Conservation (phyloP, 1,284 basidiomycete species). For the Ustilago esculenta region DNA sequence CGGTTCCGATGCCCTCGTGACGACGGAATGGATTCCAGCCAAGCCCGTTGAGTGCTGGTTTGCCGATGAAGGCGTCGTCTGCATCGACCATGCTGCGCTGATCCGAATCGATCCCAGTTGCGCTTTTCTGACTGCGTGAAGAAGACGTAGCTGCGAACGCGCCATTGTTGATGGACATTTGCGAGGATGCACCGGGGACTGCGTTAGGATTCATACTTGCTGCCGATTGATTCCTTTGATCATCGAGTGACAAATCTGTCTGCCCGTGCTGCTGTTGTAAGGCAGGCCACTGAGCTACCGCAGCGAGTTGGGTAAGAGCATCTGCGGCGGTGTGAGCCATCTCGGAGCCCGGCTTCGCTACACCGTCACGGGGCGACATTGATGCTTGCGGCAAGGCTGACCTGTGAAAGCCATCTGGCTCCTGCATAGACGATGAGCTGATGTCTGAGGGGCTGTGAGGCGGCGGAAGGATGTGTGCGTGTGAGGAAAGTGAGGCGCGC, state of each 20-base stretch:
- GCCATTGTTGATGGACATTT: conserved; percentile 3
- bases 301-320: conserved; percentile 30
- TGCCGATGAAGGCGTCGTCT: conserved; percentile 47
- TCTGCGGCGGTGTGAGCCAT: conserved; percentile 3
- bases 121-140: conserved; percentile 26
- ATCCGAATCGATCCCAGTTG: conserved; percentile 18
- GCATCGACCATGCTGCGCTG: conserved; percentile 48
- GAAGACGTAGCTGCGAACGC: conserved; percentile 7
- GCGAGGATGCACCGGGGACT: conserved; percentile 7
- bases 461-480: conserved; percentile 5
- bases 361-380: background rate
- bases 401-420: background rate
- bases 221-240: background rate
- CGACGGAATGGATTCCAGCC: conserved; percentile 46
- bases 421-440: conserved; percentile 12
- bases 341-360: background rate
- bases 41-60: conserved; percentile 39
- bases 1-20: conserved; percentile 38
- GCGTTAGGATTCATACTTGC: background rate
- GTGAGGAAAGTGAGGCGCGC: conserved; percentile 6
- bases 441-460: conserved; percentile 15
- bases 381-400: background rate
- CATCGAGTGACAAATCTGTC: background rate
- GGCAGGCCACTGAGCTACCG: conserved; percentile 36
- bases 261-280: conserved; percentile 17